phyloP scores from a whole-genome alignment of 805 yeast species.

The Komagataella phaffii region DNA sequence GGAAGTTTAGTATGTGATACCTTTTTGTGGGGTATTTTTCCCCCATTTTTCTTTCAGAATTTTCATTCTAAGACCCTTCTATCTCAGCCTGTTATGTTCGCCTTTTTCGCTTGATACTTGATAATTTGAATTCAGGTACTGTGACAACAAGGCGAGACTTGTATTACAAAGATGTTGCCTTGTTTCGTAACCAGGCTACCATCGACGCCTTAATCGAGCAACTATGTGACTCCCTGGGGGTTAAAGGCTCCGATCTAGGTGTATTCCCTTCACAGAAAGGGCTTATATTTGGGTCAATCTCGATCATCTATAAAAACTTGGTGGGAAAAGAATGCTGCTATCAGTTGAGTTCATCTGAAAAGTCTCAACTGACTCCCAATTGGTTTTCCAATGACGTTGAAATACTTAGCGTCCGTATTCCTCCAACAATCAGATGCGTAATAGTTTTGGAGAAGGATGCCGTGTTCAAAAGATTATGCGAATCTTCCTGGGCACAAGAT shows the following conservation, averaged over 20 bases:
- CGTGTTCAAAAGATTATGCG: background rate
- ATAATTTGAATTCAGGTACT: constrained; percentile 1
- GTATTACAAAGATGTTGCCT: constrained; percentile 40
- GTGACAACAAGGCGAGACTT: constrained; percentile 39
- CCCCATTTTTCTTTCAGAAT: background rate
- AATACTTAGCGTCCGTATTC: background rate
- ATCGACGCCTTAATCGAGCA: constrained; percentile 26
- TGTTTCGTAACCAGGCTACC: constrained; percentile 30
- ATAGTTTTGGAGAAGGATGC: constrained; percentile 38
- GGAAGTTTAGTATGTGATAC: background rate
- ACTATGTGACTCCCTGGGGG: constrained; percentile 23
- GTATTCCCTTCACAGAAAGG: constrained; percentile 47
- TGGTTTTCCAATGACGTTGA: background rate
- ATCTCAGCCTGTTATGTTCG: constrained; percentile 3
- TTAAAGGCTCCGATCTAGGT: constrained; percentile 23
- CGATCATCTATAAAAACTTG: constrained; percentile 3
- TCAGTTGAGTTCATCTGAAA: background rate
- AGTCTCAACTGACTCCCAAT: background rate
- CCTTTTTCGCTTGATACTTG: constrained; percentile 1
- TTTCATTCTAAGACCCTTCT: background rate
- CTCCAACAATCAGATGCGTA: constrained; percentile 11
- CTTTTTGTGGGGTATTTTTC: background rate
- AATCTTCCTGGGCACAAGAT: constrained; percentile 7
- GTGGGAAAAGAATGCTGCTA: background rate
- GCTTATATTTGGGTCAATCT: constrained; percentile 27